Evolutionary conservation across 2,329 filamentous ascomycete species (phyloP), one percentile per base, ranked within the genome.

Genomic region (Fusarium cyanostomum): DNA sequence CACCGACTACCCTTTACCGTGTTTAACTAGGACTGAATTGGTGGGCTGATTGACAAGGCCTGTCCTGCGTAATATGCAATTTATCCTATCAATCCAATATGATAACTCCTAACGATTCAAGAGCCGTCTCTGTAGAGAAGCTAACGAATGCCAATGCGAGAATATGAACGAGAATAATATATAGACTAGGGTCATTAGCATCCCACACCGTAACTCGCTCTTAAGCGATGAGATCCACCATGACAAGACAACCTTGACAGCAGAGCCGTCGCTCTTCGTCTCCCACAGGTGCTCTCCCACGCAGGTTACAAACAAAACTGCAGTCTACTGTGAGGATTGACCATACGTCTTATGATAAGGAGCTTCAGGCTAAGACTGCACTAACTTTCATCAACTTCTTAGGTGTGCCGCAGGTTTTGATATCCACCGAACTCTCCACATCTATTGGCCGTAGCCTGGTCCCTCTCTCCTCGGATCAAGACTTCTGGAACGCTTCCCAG

Each of bases 261-360:
- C 45, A 65, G 52, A 65, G 62, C 62, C 62, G 62, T 62, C 58
- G 21, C 46, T 59, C 54, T 59, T 54, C 62, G 62, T 50, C 52
- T 66, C 57, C 62, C 61, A 61, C 56, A 28, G 27, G 21, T 13
- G 18, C 43, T 48, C 43, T 39, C 58, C 42, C 21, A 21, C n/a
- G n/a, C 21, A 21, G 21, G 21, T 6, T 21, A 6, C 21, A 21
- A 21, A 21, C 21, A 21, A 21, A 4, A 21, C 21, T 21, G 21
- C 21, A 21, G 4, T 21, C 21, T 21, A 21, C 21, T 21, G 21
- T 6, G 21, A 21, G 21, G 21, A 4, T 21, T 21, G 6, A 6
- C 21, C 21, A 21, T 21, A 21, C 21, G 6, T 6, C 6, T 21
- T 21, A 6, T 21, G 21, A 21, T 6, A 6, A 21, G 21, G 21